Percentiles rank a stretch among this genome's conserved stretches.
Evolutionary conservation across 2,329 filamentous ascomycete genomes (phyloP).

Genomic region (Sporothrix euskadiensis): DNA sequence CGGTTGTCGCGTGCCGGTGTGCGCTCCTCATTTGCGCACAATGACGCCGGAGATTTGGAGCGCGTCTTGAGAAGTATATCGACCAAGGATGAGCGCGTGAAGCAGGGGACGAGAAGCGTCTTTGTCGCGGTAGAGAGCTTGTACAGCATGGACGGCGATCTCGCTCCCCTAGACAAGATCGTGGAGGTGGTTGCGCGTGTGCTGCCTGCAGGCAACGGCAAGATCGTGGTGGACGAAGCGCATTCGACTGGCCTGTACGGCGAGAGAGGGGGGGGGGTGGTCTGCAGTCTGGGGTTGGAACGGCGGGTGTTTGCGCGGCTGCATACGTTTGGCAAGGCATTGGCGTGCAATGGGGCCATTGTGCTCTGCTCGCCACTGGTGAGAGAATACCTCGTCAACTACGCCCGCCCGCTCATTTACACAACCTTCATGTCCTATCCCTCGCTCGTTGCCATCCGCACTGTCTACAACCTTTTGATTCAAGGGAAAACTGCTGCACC

Average conservation of each 20-base stretch:
- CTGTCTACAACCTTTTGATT: conserved; percentile 58
- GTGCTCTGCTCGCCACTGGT: conserved; percentile 59
- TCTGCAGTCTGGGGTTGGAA: conserved; percentile 13
- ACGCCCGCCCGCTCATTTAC: conserved; percentile 73
- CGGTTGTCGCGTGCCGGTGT: conserved; percentile 57
- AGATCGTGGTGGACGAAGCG: conserved; percentile 68
- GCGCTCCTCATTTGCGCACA: conserved; percentile 48
- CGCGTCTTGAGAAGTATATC: neutral
- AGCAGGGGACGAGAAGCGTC: conserved; percentile 50
- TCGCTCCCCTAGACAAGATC: conserved; percentile 64
- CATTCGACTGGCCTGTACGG: conserved; percentile 43
- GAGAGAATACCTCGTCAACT: conserved; percentile 59
- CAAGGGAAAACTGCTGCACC: conserved; percentile 52
- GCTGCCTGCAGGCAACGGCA: conserved; percentile 59
- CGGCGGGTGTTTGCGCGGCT: neutral
- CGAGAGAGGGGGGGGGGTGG: neutral
- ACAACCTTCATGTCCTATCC: conserved; percentile 68
- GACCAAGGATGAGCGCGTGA: conserved; percentile 50
- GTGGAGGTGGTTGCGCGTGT: conserved; percentile 56
- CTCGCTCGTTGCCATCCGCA: conserved; percentile 58
- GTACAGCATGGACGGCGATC: conserved; percentile 83
- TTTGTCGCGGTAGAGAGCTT: conserved; percentile 70
- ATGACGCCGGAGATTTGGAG: neutral
- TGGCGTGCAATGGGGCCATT: conserved; percentile 42
- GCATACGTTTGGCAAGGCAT: conserved; percentile 2